Evolutionary conservation across 2,329 filamentous ascomycete genomes (phyloP).

Genomic region (Xylaria sp.): DNA sequence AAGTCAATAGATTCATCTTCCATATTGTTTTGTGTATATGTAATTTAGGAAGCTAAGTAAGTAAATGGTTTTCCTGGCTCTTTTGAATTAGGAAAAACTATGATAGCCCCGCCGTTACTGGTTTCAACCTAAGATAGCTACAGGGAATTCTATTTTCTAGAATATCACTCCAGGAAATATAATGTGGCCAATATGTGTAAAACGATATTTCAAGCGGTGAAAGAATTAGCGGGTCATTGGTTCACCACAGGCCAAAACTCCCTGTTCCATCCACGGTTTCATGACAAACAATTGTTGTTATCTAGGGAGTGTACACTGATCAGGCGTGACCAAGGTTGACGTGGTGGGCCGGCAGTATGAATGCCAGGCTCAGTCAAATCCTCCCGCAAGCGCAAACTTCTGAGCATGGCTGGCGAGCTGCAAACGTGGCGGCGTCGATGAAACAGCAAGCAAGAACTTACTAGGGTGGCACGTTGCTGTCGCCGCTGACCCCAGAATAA

Average conservation of each 20-base stretch:
- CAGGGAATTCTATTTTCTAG: not conserved
- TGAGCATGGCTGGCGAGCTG: not conserved
- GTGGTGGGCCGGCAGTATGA: not conserved
- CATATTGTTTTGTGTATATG: not conserved
- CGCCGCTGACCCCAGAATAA: not conserved
- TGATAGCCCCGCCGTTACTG: not conserved
- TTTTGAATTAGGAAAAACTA: not conserved
- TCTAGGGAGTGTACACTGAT: not conserved
- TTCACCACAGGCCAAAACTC: not conserved
- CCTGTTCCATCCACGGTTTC: conserved; percentile 7
- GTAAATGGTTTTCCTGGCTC: not conserved
- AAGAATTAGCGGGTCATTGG: conserved; percentile 16
- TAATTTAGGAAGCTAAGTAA: not conserved
- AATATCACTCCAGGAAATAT: not conserved
- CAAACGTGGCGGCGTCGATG: conserved; percentile 10
- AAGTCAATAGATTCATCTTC: not conserved
- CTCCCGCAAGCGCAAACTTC: not conserved
- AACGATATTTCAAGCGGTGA: not conserved
- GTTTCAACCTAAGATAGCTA: not conserved
- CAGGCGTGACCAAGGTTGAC: not conserved
- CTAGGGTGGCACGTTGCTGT: conserved; percentile 14
- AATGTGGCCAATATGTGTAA: not conserved
- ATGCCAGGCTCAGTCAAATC: not conserved
- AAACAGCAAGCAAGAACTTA: conserved; percentile 14
- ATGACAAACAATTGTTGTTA: not conserved